phyloP scores from a whole-genome alignment of 1,284 basidiomycete species.

The Cutaneotrichosporon mucoides region DNA sequence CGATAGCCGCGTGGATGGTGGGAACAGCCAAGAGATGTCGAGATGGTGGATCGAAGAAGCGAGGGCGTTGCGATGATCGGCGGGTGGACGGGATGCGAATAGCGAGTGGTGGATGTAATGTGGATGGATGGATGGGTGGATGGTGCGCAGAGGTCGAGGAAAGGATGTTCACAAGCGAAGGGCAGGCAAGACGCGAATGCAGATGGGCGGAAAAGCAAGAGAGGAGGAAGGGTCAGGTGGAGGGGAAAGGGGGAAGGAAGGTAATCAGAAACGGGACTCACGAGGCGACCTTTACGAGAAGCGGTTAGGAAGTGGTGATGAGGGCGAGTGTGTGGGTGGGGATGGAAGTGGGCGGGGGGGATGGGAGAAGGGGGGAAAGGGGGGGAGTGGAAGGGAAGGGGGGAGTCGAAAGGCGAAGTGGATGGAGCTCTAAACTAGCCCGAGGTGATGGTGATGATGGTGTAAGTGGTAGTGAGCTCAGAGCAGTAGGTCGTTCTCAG shows the following conservation, averaged over 20 bases:
- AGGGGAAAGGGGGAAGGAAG: constrained; percentile 7
- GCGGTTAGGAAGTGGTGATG: constrained; percentile 3
- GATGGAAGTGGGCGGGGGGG: background rate
- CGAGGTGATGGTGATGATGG: constrained; percentile 1
- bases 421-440: background rate
- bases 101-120: no score
- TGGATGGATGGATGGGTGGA: no score
- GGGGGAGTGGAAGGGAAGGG: background rate
- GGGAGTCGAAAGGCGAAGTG: background rate
- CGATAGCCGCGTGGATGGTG: no score
- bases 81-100: no score
- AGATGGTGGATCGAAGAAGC: no score
- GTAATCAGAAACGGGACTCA: constrained; percentile 1
- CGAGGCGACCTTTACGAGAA: background rate
- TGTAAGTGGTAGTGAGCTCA: constrained; percentile 5
- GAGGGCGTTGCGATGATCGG: no score
- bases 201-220: background rate
- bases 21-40: no score
- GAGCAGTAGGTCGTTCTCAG: background rate
- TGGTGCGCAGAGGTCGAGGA: background rate
- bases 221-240: constrained; percentile 15
- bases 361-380: background rate
- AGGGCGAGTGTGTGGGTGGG: background rate
- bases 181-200: background rate
- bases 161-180: background rate